Percentiles rank a stretch among this genome's conserved stretches.
Evolutionary conservation across 345 rosid species (phyloP).

Genomic region (Ceriops decandra): DNA sequence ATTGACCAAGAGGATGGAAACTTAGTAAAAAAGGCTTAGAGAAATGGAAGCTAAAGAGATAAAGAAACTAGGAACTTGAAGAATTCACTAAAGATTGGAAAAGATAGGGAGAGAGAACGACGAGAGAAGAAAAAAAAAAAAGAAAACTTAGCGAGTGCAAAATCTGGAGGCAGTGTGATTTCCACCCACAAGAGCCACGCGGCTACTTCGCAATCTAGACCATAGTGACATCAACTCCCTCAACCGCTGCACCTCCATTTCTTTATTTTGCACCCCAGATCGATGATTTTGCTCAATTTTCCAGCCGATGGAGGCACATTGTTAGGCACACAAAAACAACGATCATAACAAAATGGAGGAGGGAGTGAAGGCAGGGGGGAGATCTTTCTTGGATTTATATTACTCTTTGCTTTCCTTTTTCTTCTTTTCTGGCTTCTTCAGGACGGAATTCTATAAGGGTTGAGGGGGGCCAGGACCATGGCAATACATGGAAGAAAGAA

Average conservation of each 20-base stretch:
- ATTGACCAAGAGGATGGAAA: too few species aligned
- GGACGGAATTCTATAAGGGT: constrained; percentile 1
- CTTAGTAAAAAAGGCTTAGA: neutral
- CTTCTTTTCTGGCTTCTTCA: neutral
- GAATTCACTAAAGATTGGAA: neutral
- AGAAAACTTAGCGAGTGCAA: constrained; percentile 59
- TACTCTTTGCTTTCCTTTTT: neutral
- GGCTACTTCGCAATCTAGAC: constrained; percentile 39
- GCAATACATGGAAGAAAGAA: constrained; percentile 5
- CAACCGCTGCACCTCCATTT: constrained; percentile 61
- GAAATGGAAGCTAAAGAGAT: neutral
- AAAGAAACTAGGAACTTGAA: neutral
- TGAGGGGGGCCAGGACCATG: neutral
- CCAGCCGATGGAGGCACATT: constrained; percentile 5
- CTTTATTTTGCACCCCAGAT: constrained; percentile 7
- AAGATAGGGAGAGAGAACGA: constrained; percentile 15
- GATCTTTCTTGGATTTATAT: neutral
- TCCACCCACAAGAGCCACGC: constrained; percentile 76
- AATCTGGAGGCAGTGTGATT: constrained; percentile 85
- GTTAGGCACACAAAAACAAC: neutral
- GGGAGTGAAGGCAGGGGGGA: neutral
- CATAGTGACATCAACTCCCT: constrained; percentile 55
- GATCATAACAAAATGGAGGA: constrained; percentile 14
- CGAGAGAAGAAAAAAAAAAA: constrained; percentile 6
- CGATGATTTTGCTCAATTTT: neutral